Evolutionary conservation across 2,329 filamentous ascomycete species (phyloP).

Genomic region (Cordyceps fumosorosea): DNA sequence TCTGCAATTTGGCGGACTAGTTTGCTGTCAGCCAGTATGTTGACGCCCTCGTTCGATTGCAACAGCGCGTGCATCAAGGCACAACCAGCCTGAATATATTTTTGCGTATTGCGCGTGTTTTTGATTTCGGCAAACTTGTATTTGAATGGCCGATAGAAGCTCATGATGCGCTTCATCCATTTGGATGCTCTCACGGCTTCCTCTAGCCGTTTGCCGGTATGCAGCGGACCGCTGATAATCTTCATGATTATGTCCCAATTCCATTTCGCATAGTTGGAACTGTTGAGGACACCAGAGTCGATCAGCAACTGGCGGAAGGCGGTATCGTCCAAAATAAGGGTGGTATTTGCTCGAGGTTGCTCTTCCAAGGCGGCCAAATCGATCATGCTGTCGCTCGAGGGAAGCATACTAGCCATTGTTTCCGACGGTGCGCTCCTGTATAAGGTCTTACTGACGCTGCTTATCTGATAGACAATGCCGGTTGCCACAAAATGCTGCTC

Average conservation of each 20-base stretch:
- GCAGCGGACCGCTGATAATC: constrained; percentile 86
- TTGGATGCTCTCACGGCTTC: constrained; percentile 93
- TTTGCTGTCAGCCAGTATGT: constrained; percentile 86
- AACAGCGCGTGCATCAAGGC: constrained; percentile 80
- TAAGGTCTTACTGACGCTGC: constrained; percentile 89
- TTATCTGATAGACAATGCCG: constrained; percentile 93
- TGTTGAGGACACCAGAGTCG: constrained; percentile 80
- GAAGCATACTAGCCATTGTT: constrained; percentile 29
- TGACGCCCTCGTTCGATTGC: constrained; percentile 76
- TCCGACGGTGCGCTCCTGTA: constrained; percentile 64
- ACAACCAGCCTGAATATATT: constrained; percentile 86
- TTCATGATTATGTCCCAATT: constrained; percentile 91
- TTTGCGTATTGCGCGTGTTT: constrained; percentile 88
- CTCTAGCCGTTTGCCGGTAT: constrained; percentile 84
- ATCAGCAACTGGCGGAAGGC: constrained; percentile 59
- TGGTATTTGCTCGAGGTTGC: constrained; percentile 43
- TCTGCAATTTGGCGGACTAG: constrained; percentile 89
- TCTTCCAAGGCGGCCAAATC: constrained; percentile 50
- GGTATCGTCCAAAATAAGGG: constrained; percentile 49
- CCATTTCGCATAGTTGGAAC: constrained; percentile 91
- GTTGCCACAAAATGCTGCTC: constrained; percentile 75
- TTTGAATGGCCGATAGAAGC: constrained; percentile 95
- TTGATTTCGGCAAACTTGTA: constrained; percentile 86
- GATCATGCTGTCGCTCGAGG: constrained; percentile 38
- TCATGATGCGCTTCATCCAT: constrained; percentile 89